Evolutionary conservation across 2,329 filamentous ascomycete genomes (phyloP).

Genomic region (Aspergillus transmontanensis): DNA sequence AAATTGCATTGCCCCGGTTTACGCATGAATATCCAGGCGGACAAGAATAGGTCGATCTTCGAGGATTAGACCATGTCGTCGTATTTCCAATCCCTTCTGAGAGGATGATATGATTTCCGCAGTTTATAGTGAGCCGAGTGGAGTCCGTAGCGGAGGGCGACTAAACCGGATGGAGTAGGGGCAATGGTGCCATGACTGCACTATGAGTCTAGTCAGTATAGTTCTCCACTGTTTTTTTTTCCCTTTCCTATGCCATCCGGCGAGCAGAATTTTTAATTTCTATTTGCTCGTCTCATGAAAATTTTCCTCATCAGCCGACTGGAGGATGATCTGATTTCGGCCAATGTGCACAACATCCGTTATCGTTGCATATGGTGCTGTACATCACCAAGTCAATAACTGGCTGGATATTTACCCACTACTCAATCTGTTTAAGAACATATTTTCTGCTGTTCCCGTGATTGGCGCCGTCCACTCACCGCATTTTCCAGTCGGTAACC

Average conservation of each 20-base stretch:
- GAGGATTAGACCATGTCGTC: background rate
- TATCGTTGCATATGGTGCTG: background rate
- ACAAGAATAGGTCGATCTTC: background rate
- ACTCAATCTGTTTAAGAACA: background rate
- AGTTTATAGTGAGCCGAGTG: background rate
- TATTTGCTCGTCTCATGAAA: slow-evolving; percentile 1
- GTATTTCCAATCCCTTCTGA: background rate
- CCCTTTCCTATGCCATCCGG: background rate
- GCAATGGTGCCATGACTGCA: background rate
- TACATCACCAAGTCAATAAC: background rate
- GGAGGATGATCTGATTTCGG: background rate
- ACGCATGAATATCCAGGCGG: background rate
- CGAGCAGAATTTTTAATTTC: slow-evolving; percentile 1
- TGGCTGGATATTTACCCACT: background rate
- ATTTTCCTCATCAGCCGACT: slow-evolving; percentile 1
- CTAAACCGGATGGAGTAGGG: background rate
- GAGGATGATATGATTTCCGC: background rate
- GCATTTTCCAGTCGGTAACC: slow-evolving; percentile 5
- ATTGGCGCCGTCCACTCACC: slow-evolving; percentile 5
- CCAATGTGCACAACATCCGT: slow-evolving; percentile 1
- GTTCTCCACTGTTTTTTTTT: background rate
- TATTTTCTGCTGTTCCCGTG: background rate
- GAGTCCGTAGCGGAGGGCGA: background rate
- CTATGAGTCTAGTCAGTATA: background rate
- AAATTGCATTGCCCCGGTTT: background rate